These are phyloP conservation scores for Leccinum barrowsii DNA, from an alignment of 768 basidiomycete genomes.

Conservation along the genomic window DNA sequence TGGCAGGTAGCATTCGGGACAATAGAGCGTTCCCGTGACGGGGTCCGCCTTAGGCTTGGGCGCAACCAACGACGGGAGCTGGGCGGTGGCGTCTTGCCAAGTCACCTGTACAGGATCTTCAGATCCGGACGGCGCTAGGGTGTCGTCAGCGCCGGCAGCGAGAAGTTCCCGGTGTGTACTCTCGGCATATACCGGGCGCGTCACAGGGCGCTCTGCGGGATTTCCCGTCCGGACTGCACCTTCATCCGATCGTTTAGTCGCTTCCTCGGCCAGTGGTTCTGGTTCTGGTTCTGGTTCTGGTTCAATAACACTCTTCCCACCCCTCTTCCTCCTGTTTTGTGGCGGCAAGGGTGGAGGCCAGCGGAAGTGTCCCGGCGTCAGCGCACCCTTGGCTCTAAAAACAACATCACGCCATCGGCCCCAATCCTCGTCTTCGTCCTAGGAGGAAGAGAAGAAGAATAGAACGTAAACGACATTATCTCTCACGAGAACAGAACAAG, in stretches of 20 bases:
- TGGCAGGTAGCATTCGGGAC: constrained; percentile 88
- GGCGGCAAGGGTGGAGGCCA: constrained; percentile 46
- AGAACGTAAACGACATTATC: constrained; percentile 3
- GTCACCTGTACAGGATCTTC: constrained; percentile 27
- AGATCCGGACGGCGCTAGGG: not conserved
- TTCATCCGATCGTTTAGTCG: not conserved
- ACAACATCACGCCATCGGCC: constrained; percentile 84
- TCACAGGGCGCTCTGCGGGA: not conserved
- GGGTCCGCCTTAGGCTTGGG: constrained; percentile 32
- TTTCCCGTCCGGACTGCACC: not conserved
- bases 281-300: constrained; percentile 14
- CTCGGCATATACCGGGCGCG: not conserved
- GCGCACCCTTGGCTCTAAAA: constrained; percentile 67
- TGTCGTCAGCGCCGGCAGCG: not conserved
- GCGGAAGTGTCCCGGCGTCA: constrained; percentile 35
- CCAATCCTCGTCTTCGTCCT: constrained; percentile 90
- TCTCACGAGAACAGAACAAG: not conserved
- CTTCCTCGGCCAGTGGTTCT: constrained; percentile 9
- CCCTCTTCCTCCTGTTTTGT: constrained; percentile 56
- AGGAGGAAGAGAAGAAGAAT: not conserved
- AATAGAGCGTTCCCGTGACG: constrained; percentile 58
- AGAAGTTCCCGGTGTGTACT: not conserved
- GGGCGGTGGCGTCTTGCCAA: constrained; percentile 48
- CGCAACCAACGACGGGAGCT: constrained; percentile 24
- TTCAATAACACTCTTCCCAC: constrained; percentile 35